Evolutionary conservation across 768 basidiomycete genomes (phyloP), one percentile per base, ranked within the genome.

Genomic region (Suillus lakei): DNA sequence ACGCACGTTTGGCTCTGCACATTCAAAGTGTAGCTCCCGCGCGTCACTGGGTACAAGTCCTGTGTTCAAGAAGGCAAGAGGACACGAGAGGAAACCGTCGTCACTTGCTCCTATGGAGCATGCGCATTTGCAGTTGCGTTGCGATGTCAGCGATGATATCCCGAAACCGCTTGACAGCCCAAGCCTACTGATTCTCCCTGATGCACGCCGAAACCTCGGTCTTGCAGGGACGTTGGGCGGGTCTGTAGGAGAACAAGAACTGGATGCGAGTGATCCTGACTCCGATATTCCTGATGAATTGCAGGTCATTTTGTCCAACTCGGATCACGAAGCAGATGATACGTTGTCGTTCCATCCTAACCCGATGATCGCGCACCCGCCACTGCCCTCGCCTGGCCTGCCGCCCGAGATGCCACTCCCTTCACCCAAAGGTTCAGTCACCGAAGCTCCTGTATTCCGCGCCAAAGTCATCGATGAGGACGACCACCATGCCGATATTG

Each of bases 231-330:
- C 90, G 0, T 84, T 92, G 79, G 91, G 91, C 12, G 85, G 85
- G 1, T 87, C 85, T 0, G 80, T 85, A 56, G 80, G 80, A 4
- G 82, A 81, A 62, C 78, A 78, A 18, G 83, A 82, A 23, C 68
- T 84, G 9, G 84, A 89, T 43, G 81, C 78, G 3, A 85, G 85
- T 10, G 89, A 92, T 70, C 89, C 85, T 0, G 88, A 92, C 73
- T 91, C 88, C 2, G 91, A 95, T 69, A 91, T 93, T n/a, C 91
- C 93, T 1, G 85, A 91, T 48, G 93, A 94, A 74, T 73, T 94
- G 63, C 87, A 88, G 67, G 80, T 81, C 28, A 87, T 94, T 55
- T 74, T 94, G 30, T 81, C 80, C 0, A 71, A 79, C 74, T 70
- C 82, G 61, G 67, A 81, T 64, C 75, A 76, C 23, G 78, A 77